Evolutionary conservation across 371 early-diverging fungal species (phyloP), one percentile per base, ranked within the genome.

Genomic region (Mortierella sp.): DNA sequence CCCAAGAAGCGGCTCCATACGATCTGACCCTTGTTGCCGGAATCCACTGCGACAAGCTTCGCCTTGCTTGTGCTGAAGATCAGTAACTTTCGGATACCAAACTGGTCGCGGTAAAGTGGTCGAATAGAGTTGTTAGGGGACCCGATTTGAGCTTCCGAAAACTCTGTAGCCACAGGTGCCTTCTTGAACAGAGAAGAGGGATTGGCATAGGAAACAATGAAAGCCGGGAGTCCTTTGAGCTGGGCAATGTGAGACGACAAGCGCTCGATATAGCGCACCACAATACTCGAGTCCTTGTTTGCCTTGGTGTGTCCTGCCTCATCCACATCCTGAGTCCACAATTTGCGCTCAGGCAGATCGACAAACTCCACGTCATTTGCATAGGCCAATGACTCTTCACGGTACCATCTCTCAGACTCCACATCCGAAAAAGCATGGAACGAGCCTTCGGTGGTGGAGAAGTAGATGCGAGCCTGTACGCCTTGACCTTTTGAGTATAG

Each of bases 61-160:
- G 96, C 97, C 4, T 86, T 89, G 7, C 67, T 57, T 7, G 96
- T 87, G 19, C 85, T 90, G 56, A 94, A 90, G 22, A 97, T 77
- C 41, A 94, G 63, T 10, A 96, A 81, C 78, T 96, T 95, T 57
- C 92, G 89, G 63, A 96, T 80, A 6, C 96, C 96, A 81, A 94
- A 92, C 57, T 86, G 82, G 65, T 96, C 96, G 12, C 91, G 85
- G 39, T 86, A 84, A 1, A 88, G 65, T 5, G 70, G 63, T 21
- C 55, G 61, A 19, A 50, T 50, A 12, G 76, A 65, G 17, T 45
- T 68, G 51, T 65, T 49, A 73, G 65, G 24, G 63, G 64, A 28
- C 13, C 63, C 60, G 24, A 63, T 64, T n/a, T 55, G 49, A 41
- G 59, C 81, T 39, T 67, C 72, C 1, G 61, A 69, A 29, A 62